Conservation (phyloP, 225 moss, liverwort and hornwort species). For the Marchantia polymorpha region DNA sequence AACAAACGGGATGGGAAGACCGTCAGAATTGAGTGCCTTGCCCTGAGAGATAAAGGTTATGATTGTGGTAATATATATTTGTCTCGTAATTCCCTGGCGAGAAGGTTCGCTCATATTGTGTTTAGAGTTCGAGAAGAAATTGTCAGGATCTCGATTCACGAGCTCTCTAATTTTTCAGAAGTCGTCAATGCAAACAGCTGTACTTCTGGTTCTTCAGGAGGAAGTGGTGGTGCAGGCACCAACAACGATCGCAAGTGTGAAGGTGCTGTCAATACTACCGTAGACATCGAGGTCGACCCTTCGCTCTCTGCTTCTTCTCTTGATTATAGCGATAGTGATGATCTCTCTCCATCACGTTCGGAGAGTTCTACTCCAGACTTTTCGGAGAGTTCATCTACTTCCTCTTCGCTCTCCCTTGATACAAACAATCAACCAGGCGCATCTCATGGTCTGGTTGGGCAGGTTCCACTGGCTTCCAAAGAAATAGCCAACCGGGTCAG, state of each 20-base stretch:
- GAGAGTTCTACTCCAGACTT: no score
- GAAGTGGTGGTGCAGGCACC: neutral
- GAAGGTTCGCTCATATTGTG: neutral
- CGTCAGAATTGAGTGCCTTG: neutral
- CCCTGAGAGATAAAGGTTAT: neutral
- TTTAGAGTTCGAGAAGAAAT: neutral
- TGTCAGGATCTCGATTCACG: neutral
- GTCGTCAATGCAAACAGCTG: neutral
- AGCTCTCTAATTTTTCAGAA: neutral
- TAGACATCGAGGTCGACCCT: no score
- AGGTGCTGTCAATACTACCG: neutral
- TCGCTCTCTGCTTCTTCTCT: no score
- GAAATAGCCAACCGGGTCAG: no score
- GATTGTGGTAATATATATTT: neutral
- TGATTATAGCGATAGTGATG: no score
- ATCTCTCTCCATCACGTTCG: no score
- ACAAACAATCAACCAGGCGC: no score
- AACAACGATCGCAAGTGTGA: neutral
- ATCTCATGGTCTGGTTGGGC: no score
- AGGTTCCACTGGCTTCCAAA: no score
- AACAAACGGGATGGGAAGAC: neutral
- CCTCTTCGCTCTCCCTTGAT: no score
- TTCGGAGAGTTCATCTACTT: no score
- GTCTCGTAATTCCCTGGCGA: neutral
- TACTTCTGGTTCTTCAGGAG: neutral